Conservation (phyloP, 805 yeast species). For the Candida qinlingensis region DNA sequence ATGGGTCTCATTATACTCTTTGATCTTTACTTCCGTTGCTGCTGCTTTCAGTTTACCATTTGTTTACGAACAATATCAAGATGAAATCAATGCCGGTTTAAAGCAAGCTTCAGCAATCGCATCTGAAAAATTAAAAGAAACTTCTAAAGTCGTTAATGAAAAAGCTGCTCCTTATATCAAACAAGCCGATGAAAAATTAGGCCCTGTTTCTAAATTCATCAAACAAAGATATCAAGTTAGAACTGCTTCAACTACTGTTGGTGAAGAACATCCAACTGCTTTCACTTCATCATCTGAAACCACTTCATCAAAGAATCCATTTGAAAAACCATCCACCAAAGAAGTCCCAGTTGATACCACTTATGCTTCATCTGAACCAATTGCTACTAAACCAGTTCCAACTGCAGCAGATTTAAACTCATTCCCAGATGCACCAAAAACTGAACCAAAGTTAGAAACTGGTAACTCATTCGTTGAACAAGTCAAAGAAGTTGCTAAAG, state of each 20-base stretch:
- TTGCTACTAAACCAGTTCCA: conserved; percentile 4
- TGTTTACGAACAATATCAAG: conserved; percentile 66
- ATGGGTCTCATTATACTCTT: conserved; percentile 65
- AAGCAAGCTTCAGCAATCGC: conserved; percentile 41
- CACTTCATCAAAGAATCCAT: conserved; percentile 30
- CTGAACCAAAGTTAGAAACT: conserved; percentile 12
- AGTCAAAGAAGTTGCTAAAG: conserved; percentile 12
- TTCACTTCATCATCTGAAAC: conserved; percentile 32
- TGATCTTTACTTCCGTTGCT: conserved; percentile 52
- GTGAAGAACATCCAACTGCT: conserved; percentile 11
- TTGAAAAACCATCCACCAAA: conserved; percentile 12
- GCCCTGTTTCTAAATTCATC: conserved; percentile 61
- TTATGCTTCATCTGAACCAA: conserved; percentile 17
- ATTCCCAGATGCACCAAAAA: conserved; percentile 32
- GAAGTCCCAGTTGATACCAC: conserved; percentile 16
- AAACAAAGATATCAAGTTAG: conserved; percentile 48
- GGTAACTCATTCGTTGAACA: conserved; percentile 14
- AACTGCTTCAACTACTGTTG: conserved; percentile 70
- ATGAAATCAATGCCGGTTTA: conserved; percentile 66
- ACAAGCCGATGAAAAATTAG: conserved; percentile 51
- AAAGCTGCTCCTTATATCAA: conserved; percentile 57
- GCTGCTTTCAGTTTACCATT: conserved; percentile 71
- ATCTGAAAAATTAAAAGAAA: conserved; percentile 43
- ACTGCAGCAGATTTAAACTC: conserved; percentile 1
- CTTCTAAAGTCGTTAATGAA: conserved; percentile 43